Percentiles rank a stretch among this genome's conserved stretches.
Conservation (phyloP, 495 filamentous ascomycete species). For the Xylaria castorea region DNA sequence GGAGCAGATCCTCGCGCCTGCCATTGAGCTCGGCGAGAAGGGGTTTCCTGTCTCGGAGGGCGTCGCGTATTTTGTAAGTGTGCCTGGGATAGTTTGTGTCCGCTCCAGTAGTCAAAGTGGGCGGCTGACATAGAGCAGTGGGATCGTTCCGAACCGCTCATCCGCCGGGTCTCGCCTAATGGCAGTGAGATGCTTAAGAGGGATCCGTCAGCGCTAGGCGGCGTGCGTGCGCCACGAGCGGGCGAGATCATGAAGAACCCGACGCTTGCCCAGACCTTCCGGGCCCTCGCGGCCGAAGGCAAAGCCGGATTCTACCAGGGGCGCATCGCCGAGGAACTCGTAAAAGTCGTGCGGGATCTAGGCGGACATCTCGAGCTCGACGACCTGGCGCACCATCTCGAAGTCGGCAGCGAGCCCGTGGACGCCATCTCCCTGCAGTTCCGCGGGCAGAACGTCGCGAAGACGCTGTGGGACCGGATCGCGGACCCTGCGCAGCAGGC, state of each 20-base stretch:
- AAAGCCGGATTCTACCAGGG: constrained; percentile 94
- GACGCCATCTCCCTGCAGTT: constrained; percentile 83
- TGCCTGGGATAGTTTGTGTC: not conserved
- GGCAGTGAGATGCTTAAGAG: constrained; percentile 82
- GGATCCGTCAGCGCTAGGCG: constrained; percentile 68
- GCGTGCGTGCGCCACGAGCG: constrained; percentile 69
- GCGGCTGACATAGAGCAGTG: constrained; percentile 29
- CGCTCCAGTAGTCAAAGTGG: not conserved
- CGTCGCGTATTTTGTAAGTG: constrained; percentile 71
- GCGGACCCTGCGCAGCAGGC: constrained; percentile 42
- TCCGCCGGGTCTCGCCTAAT: constrained; percentile 81
- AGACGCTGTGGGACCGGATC: constrained; percentile 44
- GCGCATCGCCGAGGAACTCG: constrained; percentile 75
- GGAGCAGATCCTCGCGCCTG: constrained; percentile 80
- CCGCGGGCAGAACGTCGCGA: constrained; percentile 68
- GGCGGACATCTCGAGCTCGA: constrained; percentile 81
- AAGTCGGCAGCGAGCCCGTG: constrained; percentile 76
- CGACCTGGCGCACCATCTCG: constrained; percentile 78
- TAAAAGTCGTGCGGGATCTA: constrained; percentile 76
- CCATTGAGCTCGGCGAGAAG: constrained; percentile 84
- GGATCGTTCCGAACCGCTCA: constrained; percentile 40
- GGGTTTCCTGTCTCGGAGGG: constrained; percentile 90
- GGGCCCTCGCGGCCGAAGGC: constrained; percentile 76
- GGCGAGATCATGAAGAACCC: constrained; percentile 94
- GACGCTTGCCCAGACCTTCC: constrained; percentile 81